A percentile compares a stretch with the other conserved stretches of the same genome.
Evolutionary conservation across 257 asterid species (phyloP).

Genomic region (Solanum ossicruentum): DNA sequence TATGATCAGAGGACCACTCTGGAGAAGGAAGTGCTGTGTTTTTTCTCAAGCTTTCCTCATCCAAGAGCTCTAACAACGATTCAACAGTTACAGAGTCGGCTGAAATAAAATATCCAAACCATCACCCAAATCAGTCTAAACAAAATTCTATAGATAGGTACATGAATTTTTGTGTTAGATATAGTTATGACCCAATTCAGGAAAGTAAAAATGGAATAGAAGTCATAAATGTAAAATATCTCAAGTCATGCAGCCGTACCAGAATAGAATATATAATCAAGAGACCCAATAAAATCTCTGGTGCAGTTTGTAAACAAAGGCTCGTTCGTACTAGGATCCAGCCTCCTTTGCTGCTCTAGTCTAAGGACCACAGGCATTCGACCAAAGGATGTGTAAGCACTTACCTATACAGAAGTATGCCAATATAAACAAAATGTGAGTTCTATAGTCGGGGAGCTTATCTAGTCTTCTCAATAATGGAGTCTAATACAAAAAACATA

Average conservation of each 20-base stretch:
- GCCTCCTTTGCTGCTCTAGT: slow-evolving; percentile 64
- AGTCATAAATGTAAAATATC: background rate
- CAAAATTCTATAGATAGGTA: background rate
- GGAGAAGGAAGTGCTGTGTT: slow-evolving; percentile 99
- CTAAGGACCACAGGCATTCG: slow-evolving; percentile 56
- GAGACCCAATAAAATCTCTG: slow-evolving; percentile 81
- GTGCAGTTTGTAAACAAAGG: slow-evolving; percentile 89
- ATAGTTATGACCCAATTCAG: background rate
- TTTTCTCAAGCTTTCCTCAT: slow-evolving; percentile 85
- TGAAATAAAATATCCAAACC: slow-evolving; percentile 16
- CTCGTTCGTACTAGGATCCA: slow-evolving; percentile 78
- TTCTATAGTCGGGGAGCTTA: background rate
- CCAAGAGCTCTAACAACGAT: slow-evolving; percentile 91
- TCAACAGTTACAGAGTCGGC: slow-evolving; percentile 87
- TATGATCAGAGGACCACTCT: slow-evolving; percentile 98
- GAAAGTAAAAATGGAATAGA: background rate
- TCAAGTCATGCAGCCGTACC: slow-evolving; percentile 26
- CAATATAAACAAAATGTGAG: background rate
- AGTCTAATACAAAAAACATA: background rate
- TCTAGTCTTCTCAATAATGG: background rate
- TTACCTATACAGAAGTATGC: slow-evolving; percentile 41
- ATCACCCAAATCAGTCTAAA: background rate
- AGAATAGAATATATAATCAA: slow-evolving; percentile 92
- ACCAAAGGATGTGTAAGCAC: slow-evolving; percentile 94
- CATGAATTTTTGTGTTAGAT: background rate